Conservation (phyloP, 495 filamentous ascomycete species). For the Xylaria curta region DNA sequence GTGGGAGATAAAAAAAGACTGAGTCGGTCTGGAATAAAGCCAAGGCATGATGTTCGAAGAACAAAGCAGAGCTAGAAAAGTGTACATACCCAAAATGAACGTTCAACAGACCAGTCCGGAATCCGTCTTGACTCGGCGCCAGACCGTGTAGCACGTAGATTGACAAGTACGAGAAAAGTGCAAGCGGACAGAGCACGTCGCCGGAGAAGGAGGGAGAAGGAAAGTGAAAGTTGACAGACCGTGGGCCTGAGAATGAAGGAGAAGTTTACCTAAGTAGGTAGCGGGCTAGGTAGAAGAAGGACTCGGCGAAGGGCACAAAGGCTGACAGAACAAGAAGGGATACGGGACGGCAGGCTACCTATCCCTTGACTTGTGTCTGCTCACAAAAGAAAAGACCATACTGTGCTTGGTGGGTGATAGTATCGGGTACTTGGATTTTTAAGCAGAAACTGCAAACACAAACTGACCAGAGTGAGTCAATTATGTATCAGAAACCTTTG, state of each 20-base stretch:
- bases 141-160: constrained; percentile 19
- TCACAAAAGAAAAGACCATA: background rate
- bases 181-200: constrained; percentile 23
- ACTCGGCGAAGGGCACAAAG: constrained; percentile 10
- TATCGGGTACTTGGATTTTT: background rate
- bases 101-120: constrained; percentile 30
- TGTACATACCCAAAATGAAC: constrained; percentile 26
- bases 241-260: constrained; percentile 12
- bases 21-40: background rate
- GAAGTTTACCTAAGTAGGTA: constrained; percentile 4
- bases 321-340: constrained; percentile 9
- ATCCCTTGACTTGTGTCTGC: constrained; percentile 3
- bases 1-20: background rate
- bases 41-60: background rate
- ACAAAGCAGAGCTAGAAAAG: background rate
- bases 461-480: background rate
- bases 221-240: constrained; percentile 22
- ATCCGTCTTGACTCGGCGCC: constrained; percentile 20
- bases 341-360: background rate
- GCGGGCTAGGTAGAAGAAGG: constrained; percentile 3
- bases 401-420: background rate
- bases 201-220: constrained; percentile 19
- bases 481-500: background rate
- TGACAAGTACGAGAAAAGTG: constrained; percentile 1
- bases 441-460: background rate